These are phyloP conservation scores for Citrus hindsii DNA, from an alignment of 345 rosid species.

Conservation along the genomic window DNA sequence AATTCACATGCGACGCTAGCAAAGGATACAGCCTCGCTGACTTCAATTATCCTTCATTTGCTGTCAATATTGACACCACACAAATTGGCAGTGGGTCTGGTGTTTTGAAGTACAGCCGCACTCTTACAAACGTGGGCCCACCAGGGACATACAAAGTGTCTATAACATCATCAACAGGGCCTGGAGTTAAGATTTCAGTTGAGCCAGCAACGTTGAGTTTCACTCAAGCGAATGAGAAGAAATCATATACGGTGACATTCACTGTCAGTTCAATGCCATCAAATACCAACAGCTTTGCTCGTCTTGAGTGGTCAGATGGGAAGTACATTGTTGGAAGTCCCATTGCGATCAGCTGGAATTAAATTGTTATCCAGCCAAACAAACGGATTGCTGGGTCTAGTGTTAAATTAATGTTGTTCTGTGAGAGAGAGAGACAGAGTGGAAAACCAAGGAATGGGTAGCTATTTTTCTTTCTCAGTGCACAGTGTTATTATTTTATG, in stretches of 20 bases:
- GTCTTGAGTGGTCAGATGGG: conserved; percentile 79
- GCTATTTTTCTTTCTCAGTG: conserved; percentile 18
- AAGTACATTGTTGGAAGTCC: conserved; percentile 71
- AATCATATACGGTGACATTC: conserved; percentile 66
- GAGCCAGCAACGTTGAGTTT: conserved; percentile 61
- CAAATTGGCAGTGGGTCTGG: conserved; percentile 12
- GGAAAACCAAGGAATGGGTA: background rate
- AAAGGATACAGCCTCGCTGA: conserved; percentile 43
- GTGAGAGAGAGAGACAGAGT: conserved; percentile 11
- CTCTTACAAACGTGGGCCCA: conserved; percentile 70
- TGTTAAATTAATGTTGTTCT: conserved; percentile 15
- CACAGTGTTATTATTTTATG: background rate
- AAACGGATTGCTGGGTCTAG: conserved; percentile 8
- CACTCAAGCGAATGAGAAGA: conserved; percentile 52
- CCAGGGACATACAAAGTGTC: conserved; percentile 56
- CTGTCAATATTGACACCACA: conserved; percentile 37
- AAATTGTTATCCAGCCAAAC: conserved; percentile 12
- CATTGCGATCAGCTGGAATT: conserved; percentile 69
- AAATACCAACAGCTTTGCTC: conserved; percentile 45
- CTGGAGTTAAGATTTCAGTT: conserved; percentile 55
- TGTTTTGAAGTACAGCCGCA: conserved; percentile 54
- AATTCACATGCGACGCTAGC: conserved; percentile 46
- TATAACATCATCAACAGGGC: conserved; percentile 30
- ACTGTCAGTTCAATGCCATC: conserved; percentile 42
- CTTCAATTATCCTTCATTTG: conserved; percentile 82